Conservation (phyloP, 352 stramenopile genomes). For the Phytophthora rubi region DNA sequence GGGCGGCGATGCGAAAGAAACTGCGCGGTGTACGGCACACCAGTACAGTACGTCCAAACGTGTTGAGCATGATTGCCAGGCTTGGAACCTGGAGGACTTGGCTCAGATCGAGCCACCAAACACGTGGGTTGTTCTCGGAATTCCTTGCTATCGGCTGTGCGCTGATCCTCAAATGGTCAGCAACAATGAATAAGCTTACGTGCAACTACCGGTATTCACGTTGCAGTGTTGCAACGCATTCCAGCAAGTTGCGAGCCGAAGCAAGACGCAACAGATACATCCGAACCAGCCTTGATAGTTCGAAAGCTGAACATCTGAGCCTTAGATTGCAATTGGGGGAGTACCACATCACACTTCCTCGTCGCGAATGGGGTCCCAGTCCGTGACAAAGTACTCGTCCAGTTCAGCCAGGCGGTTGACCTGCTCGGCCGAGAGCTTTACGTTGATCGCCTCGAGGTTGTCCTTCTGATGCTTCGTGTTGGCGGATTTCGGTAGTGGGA, state of each 20-base stretch:
- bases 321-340: no score
- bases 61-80: neutral
- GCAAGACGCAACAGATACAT: neutral
- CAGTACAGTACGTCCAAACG: neutral
- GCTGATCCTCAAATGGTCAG: neutral
- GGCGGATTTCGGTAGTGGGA: slow-evolving; percentile 71
- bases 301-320: no score
- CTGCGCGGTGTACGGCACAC: slow-evolving; percentile 15
- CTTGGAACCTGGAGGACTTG: neutral
- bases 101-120: no score
- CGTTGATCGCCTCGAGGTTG: slow-evolving; percentile 52
- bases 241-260: neutral
- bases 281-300: neutral
- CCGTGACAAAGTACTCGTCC: slow-evolving; percentile 54
- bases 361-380: slow-evolving; percentile 58
- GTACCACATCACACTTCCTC: slow-evolving; percentile 35
- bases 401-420: slow-evolving; percentile 45
- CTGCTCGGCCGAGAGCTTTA: slow-evolving; percentile 44
- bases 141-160: neutral
- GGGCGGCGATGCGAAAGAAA: slow-evolving; percentile 28
- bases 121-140: neutral
- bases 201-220: no score
- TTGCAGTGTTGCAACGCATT: neutral
- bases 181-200: no score
- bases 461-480: slow-evolving; percentile 52